Base-by-base conservation (phyloP, 352 stramenopile species). In the Hyaloperonospora arabidopsidis region DNA sequence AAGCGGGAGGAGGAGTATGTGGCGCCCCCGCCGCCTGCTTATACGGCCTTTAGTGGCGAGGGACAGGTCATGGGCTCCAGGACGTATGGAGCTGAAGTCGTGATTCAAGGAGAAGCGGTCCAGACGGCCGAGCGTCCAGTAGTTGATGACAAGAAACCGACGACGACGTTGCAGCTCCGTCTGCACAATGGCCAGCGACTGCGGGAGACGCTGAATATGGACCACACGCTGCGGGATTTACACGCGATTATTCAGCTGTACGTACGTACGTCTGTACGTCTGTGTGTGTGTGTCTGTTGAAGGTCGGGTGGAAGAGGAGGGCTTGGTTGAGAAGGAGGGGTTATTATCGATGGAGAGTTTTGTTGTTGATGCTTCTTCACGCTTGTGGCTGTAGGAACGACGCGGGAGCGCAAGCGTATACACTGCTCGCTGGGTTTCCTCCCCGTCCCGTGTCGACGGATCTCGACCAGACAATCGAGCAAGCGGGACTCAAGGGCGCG, bases 401-500 rank as follows among this genome's bases (percentile, higher is more conserved):
- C n/a, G 84, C 77, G 7, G 82, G 68, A 8, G 66, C 45, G 5
- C 72, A 86, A 58, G 62, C 83, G 44, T 98, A 98, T 68, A 86
- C 89, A 22, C 72, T 98, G 23, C 72, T 97, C 25, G 76, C 84
- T 12, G 94, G 94, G 2, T 98, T 95, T 68, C 94, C 93, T 8
- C 94, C 94, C 0, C 82, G 80, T 21, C 80, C 86, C 1, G 74
- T 98, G 51, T 78, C 86, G 14, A 75, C 64, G 19, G 78, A 97
- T 62, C 68, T 95, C 54, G 69, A 74, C 15, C 70, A 79, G 56
- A 97, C 87, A 6, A 80, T 98, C 47, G 84, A 97, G 25, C 76
- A 76, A 17, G 91, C 91, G 1, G 91, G 91, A 19, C 77, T 98
- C 29, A 95, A 95, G 64, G 89, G 87, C 22, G 86, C 90, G 8